Conservation (phyloP, 306 rosid species). For the Parietaria judaica region DNA sequence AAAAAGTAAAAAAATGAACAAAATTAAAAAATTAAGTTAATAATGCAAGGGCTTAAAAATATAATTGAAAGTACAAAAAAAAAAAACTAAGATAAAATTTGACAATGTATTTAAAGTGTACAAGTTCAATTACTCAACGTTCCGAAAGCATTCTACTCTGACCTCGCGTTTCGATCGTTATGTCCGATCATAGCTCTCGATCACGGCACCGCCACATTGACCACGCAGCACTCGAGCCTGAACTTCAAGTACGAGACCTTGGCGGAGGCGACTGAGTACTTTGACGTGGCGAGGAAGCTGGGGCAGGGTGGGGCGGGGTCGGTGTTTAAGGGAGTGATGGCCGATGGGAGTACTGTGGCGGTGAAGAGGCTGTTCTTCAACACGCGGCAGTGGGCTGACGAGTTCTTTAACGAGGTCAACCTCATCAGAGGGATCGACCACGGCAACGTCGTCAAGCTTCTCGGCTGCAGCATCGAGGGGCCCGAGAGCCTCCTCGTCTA, state of each 20-base stretch:
- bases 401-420: slow-evolving; percentile 54
- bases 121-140: no score
- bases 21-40: neutral
- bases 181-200: slow-evolving; percentile 3
- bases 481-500: slow-evolving; percentile 67
- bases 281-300: slow-evolving; percentile 33
- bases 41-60: no score
- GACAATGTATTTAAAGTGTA: no score
- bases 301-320: slow-evolving; percentile 54
- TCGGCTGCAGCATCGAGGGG: slow-evolving; percentile 73
- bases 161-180: no score
- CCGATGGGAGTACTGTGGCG: slow-evolving; percentile 43
- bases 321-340: slow-evolving; percentile 48
- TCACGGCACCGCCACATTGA: slow-evolving; percentile 8
- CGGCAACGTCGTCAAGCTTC: slow-evolving; percentile 51
- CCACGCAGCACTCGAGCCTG: slow-evolving; percentile 16
- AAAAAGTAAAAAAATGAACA: no score
- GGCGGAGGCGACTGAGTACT: slow-evolving; percentile 37
- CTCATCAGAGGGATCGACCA: slow-evolving; percentile 42
- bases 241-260: slow-evolving; percentile 48
- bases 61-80: no score
- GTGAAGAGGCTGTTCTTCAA: slow-evolving; percentile 53
- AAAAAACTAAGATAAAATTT: no score
- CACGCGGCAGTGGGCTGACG: slow-evolving; percentile 50
- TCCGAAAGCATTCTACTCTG: no score